These are phyloP conservation scores for Anthoceros angustus DNA, from an alignment of 225 moss, liverwort and hornwort species.

Conservation along the genomic window DNA sequence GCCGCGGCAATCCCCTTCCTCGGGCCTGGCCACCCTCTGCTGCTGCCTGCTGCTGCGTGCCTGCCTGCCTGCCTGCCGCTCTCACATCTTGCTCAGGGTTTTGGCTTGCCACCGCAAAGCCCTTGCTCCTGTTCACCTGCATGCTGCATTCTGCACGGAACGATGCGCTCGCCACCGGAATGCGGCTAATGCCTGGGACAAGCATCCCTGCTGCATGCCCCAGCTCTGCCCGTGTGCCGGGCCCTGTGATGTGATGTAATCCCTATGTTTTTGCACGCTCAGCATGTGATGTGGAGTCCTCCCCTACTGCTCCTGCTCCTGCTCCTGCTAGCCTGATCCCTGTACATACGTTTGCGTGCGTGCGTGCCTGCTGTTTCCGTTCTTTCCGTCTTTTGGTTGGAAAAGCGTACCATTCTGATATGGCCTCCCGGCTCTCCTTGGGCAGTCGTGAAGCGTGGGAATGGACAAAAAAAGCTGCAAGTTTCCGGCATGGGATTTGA, in stretches of 20 bases:
- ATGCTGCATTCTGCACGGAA: no score
- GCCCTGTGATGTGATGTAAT: not conserved
- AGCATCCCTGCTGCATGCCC: no score
- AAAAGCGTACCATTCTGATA: not conserved
- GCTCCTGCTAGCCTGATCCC: not conserved
- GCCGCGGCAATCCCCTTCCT: not conserved
- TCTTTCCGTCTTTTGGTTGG: not conserved
- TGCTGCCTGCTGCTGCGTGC: not conserved
- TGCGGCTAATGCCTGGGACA: no score
- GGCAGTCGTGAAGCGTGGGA: not conserved
- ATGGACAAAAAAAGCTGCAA: not conserved
- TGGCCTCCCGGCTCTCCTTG: not conserved
- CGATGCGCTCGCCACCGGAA: no score
- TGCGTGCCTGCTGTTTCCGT: not conserved
- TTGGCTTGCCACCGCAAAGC: no score
- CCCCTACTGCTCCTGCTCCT: not conserved
- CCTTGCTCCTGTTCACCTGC: no score
- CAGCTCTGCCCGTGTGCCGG: not conserved
- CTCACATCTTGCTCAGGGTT: no score
- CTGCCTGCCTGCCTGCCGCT: not conserved
- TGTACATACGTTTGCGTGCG: not conserved
- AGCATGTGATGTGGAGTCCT: not conserved
- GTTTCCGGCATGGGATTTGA: not conserved
- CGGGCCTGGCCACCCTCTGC: not conserved
- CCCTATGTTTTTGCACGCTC: not conserved